phyloP scores from a whole-genome alignment of 2,329 filamentous ascomycete species.

The Talaromyces verruculosus region DNA sequence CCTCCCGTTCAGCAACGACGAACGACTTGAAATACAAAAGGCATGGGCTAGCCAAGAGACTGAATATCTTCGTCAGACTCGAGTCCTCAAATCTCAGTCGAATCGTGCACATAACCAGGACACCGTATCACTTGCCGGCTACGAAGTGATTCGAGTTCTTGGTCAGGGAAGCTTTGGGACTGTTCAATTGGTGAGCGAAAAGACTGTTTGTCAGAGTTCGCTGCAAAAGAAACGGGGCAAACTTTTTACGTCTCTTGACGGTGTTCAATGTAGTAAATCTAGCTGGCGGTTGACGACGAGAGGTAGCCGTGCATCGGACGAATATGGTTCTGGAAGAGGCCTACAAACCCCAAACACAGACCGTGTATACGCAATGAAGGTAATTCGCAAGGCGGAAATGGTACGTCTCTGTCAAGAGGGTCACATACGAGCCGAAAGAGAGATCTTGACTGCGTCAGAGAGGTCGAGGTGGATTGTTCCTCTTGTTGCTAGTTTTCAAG shows the following conservation, averaged over 20 bases:
- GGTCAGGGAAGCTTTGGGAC: constrained; percentile 95
- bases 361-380: constrained; percentile 91
- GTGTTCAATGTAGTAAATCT: constrained; percentile 15
- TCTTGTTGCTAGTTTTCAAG: constrained; percentile 84
- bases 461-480: constrained; percentile 90
- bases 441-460: constrained; percentile 85
- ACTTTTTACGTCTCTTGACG: constrained; percentile 22
- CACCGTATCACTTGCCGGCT: constrained; percentile 61
- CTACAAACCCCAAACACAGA: constrained; percentile 34
- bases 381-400: constrained; percentile 93
- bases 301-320: background rate
- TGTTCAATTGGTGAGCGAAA: constrained; percentile 79
- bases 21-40: constrained; percentile 53
- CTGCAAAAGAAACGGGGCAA: constrained; percentile 19
- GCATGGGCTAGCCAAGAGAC: constrained; percentile 68
- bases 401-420: constrained; percentile 87
- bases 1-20: constrained; percentile 57
- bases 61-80: constrained; percentile 70
- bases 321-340: constrained; percentile 11
- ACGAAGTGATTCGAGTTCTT: constrained; percentile 76
- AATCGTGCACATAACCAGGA: constrained; percentile 45
- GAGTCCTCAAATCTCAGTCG: constrained; percentile 66
- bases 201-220: constrained; percentile 22
- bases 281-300: constrained; percentile 1
- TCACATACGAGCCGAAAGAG: constrained; percentile 84